These are phyloP conservation scores for Thymus mandschuricus DNA, from an alignment of 257 asterid genomes.

Conservation along the genomic window DNA sequence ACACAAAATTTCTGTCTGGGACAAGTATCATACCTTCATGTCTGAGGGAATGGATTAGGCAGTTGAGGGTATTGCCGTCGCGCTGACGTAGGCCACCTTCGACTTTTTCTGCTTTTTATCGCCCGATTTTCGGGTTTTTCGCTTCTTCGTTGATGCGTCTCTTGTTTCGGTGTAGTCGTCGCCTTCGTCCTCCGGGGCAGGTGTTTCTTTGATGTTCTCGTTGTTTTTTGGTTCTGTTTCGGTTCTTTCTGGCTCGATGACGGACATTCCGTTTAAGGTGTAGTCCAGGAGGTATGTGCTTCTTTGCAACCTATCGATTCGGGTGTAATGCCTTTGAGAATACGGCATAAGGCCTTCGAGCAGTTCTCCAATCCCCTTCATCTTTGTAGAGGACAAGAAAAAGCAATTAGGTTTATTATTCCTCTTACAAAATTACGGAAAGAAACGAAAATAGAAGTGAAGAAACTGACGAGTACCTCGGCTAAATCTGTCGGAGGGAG, in stretches of 20 bases:
- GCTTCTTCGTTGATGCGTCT: constrained; percentile 51
- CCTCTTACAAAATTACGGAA: not conserved
- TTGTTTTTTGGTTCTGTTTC: constrained; percentile 38
- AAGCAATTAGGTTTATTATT: not conserved
- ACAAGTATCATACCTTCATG: not conserved
- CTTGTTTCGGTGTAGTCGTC: constrained; percentile 32
- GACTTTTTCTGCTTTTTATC: constrained; percentile 56
- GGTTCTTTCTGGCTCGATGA: constrained; percentile 64
- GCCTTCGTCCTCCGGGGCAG: constrained; percentile 15
- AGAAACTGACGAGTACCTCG: constrained; percentile 51
- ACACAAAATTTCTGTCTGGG: not conserved
- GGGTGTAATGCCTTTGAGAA: constrained; percentile 76
- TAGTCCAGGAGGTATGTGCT: constrained; percentile 82
- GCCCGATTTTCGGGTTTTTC: constrained; percentile 55
- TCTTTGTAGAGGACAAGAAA: constrained; percentile 39
- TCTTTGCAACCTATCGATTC: constrained; percentile 76
- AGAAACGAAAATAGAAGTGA: not conserved
- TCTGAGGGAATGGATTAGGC: constrained; percentile 28
- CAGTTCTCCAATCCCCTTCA: constrained; percentile 69
- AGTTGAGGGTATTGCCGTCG: constrained; percentile 40
- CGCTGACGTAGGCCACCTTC: constrained; percentile 46
- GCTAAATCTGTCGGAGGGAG: constrained; percentile 71
- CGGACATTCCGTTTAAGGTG: constrained; percentile 75
- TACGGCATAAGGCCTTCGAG: constrained; percentile 88
- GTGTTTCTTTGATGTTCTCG: constrained; percentile 23